Evolutionary conservation across 371 early-diverging fungal genomes (phyloP).

Genomic region (Mortierella sp.): DNA sequence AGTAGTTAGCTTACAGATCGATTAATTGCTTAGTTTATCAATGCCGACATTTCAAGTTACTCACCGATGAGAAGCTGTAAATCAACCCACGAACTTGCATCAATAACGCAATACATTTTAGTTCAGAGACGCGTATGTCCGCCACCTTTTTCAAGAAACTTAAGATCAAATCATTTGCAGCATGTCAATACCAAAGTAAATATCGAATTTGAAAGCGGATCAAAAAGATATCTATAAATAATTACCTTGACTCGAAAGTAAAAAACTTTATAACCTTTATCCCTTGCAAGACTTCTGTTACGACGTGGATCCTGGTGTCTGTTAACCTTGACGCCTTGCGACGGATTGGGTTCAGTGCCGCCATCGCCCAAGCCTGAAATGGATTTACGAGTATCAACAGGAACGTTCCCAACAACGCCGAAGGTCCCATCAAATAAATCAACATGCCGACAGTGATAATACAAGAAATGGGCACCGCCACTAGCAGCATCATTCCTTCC

Average conservation of each 20-base stretch:
- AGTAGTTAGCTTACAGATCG: background rate
- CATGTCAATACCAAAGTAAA: background rate
- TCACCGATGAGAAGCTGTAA: slow-evolving; percentile 48
- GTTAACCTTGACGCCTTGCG: slow-evolving; percentile 53
- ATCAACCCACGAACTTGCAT: slow-evolving; percentile 51
- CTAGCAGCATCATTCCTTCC: slow-evolving; percentile 58
- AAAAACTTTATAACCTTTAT: slow-evolving; percentile 66
- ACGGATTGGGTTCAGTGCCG: slow-evolving; percentile 42
- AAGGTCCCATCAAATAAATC: slow-evolving; percentile 60
- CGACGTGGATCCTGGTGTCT: slow-evolving; percentile 55
- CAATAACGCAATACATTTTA: slow-evolving; percentile 18
- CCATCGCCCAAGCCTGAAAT: slow-evolving; percentile 53
- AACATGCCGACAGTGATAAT: slow-evolving; percentile 53
- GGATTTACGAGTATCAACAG: slow-evolving; percentile 57
- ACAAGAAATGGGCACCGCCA: slow-evolving; percentile 59
- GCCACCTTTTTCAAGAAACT: slow-evolving; percentile 43
- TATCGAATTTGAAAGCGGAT: background rate
- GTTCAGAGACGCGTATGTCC: slow-evolving; percentile 32
- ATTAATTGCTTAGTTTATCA: background rate
- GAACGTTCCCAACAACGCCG: slow-evolving; percentile 66
- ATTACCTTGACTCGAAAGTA: slow-evolving; percentile 65
- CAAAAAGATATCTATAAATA: background rate
- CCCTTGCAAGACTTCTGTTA: slow-evolving; percentile 59
- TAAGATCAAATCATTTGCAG: background rate
- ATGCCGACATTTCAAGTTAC: background rate